Evolutionary conservation across 495 filamentous ascomycete genomes (phyloP).

Genomic region (Friedmanniomyces endolithicus): DNA sequence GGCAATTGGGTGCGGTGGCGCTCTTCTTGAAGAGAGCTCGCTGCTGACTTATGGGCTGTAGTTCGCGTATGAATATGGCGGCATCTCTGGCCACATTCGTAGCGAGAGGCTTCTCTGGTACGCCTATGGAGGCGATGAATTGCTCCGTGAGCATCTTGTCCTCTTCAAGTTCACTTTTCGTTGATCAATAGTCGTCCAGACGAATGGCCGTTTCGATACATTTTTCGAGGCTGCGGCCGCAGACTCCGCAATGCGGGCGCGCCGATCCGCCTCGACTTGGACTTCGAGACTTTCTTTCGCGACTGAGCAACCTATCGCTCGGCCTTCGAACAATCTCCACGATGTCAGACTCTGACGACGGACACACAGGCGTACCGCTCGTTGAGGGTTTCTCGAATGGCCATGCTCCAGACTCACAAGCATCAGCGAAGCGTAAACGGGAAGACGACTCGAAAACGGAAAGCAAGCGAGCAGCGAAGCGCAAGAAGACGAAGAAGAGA

Average conservation of each 20-base stretch:
- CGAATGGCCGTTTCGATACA: too few species aligned
- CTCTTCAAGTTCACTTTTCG: too few species aligned
- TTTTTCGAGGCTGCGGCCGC: too few species aligned
- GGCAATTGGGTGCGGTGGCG: conserved; percentile 59
- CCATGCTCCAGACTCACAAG: not conserved
- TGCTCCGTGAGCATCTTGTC: conserved; percentile 62
- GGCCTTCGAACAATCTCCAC: not conserved
- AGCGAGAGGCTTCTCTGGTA: conserved; percentile 50
- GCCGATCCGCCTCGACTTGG: not conserved
- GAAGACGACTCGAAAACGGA: conserved; percentile 16
- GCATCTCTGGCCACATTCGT: conserved; percentile 60
- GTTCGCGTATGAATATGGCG: conserved; percentile 71
- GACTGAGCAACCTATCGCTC: not conserved
- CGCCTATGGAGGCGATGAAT: conserved; percentile 63
- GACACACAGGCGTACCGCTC: conserved; percentile 21
- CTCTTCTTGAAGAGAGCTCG: conserved; percentile 85
- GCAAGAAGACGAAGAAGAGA: conserved; percentile 42
- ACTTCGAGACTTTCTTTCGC: not conserved
- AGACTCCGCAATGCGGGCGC: not conserved
- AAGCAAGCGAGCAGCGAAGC: conserved; percentile 37
- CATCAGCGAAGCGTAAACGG: conserved; percentile 28
- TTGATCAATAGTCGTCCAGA: too few species aligned
- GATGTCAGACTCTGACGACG: conserved; percentile 27
- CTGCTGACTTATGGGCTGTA: conserved; percentile 58
- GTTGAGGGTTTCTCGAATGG: conserved; percentile 17